Conservation (phyloP, 805 yeast species). For the Suhomyces pyralidae region DNA sequence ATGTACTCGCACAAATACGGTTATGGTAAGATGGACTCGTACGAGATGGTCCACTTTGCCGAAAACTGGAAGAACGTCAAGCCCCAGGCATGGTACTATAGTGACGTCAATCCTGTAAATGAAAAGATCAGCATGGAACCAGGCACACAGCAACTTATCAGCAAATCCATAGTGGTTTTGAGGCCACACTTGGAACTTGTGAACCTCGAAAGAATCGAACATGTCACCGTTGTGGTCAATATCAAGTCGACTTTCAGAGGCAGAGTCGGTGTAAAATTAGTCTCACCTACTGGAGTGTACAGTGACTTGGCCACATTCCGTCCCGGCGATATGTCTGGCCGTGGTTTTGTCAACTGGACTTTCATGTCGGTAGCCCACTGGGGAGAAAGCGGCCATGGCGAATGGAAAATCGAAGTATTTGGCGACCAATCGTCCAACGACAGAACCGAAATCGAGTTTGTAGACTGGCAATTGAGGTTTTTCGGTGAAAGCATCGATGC, state of each 20-base stretch:
- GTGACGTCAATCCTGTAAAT: constrained; percentile 38
- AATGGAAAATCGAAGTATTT: constrained; percentile 71
- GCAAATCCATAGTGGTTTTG: constrained; percentile 39
- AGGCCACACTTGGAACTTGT: constrained; percentile 47
- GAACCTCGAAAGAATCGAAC: constrained; percentile 76
- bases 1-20: constrained; percentile 85
- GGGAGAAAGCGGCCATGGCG: constrained; percentile 82
- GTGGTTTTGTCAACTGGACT: constrained; percentile 79
- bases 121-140: constrained; percentile 13
- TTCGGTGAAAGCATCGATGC: constrained; percentile 80
- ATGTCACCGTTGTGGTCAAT: constrained; percentile 77
- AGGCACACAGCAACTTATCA: background rate
- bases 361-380: constrained; percentile 98
- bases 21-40: constrained; percentile 88
- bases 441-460: constrained; percentile 41
- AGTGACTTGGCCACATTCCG: constrained; percentile 75
- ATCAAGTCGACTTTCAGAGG: constrained; percentile 69
- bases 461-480: constrained; percentile 71
- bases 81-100: constrained; percentile 82
- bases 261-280: constrained; percentile 56
- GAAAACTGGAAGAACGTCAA: constrained; percentile 78
- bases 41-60: constrained; percentile 67
- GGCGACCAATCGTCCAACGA: constrained; percentile 6
- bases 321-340: constrained; percentile 48
- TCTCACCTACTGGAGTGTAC: constrained; percentile 71